Conservation (phyloP, 83 land plant genomes). For the Thuja plicata region DNA sequence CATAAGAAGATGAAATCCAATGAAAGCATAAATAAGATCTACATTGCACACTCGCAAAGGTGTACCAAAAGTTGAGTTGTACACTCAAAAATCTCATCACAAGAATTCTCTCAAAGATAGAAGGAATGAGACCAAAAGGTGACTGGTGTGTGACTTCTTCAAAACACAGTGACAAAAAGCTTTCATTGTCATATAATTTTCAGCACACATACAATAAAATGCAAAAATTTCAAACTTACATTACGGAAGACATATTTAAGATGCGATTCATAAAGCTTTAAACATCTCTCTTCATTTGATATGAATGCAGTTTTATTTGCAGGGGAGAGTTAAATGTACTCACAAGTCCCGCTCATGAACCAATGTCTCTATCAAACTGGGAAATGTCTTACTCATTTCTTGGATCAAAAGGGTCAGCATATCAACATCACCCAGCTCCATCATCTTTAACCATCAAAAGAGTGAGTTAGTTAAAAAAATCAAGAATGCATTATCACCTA, state of each 20-base stretch:
- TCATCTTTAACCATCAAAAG: conserved; percentile 37
- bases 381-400: conserved; percentile 90
- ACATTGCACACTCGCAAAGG: not conserved
- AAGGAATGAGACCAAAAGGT: not conserved
- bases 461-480: not conserved
- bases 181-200: not conserved
- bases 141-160: not conserved
- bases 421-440: conserved; percentile 84
- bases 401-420: conserved; percentile 82
- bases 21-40: too few species aligned
- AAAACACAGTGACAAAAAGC: not conserved
- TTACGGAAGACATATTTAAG: not conserved
- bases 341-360: conserved; percentile 84
- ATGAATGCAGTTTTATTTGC: not conserved
- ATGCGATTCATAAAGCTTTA: not conserved
- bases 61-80: not conserved
- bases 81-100: not conserved
- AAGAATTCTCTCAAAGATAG: not conserved
- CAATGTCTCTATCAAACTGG: conserved; percentile 88
- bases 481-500: not conserved
- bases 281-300: not conserved
- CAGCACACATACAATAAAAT: not conserved
- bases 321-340: conserved; percentile 32
- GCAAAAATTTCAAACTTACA: not conserved
- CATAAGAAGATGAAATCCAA: too few species aligned